phyloP scores from a whole-genome alignment of 257 asterid genomes.

The Pogostemon cablin region DNA sequence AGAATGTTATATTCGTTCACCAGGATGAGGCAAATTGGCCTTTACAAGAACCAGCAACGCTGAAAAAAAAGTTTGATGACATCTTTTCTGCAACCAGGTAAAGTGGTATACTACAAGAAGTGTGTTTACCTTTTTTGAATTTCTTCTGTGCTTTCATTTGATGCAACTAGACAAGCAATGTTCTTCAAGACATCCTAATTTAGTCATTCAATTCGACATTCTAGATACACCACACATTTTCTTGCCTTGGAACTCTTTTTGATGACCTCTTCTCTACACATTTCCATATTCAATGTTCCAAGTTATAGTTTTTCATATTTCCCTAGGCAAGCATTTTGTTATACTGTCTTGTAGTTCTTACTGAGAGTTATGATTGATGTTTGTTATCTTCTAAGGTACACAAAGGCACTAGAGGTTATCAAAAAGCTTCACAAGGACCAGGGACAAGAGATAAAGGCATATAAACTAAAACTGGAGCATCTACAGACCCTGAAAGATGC shows the following conservation, averaged over 20 bases:
- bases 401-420: slow-evolving; percentile 96
- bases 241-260: slow-evolving; percentile 20
- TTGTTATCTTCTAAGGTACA: slow-evolving; percentile 60
- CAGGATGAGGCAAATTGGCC: slow-evolving; percentile 99
- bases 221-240: background rate
- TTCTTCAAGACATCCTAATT: background rate
- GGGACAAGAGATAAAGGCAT: slow-evolving; percentile 88
- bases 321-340: slow-evolving; percentile 2
- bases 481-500: slow-evolving; percentile 90
- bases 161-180: no score
- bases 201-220: slow-evolving; percentile 4
- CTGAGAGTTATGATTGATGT: slow-evolving; percentile 22
- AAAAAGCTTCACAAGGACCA: slow-evolving; percentile 98
- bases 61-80: slow-evolving; percentile 96
- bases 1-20: slow-evolving; percentile 96
- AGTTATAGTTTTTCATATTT: slow-evolving; percentile 1
- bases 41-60: slow-evolving; percentile 86
- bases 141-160: no score
- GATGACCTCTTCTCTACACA: slow-evolving; percentile 5
- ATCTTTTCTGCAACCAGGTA: slow-evolving; percentile 98
- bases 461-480: slow-evolving; percentile 87
- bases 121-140: no score
- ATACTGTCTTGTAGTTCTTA: slow-evolving; percentile 24
- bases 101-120: background rate
- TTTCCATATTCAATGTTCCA: slow-evolving; percentile 17